phyloP scores from a whole-genome alignment of 257 asterid genomes.

The Ilex asprella region DNA sequence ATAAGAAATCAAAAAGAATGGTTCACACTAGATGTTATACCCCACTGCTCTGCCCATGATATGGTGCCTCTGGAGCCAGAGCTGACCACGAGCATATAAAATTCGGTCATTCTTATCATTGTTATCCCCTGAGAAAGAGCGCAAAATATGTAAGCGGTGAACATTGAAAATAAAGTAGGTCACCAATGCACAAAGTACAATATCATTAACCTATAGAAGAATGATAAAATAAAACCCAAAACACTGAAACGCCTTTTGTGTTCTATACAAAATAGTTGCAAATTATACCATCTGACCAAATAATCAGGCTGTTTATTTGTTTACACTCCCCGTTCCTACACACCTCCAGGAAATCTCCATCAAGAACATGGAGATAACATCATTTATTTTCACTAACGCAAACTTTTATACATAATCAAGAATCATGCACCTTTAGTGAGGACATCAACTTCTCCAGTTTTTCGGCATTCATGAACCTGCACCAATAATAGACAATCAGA shows the following conservation, averaged over 20 bases:
- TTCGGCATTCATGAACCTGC: conserved; percentile 61
- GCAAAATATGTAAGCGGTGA: conserved; percentile 1
- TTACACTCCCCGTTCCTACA: background rate
- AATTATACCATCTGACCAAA: no score
- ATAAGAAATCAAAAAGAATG: no score
- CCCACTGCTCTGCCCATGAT: no score
- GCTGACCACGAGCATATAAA: no score
- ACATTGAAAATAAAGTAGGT: background rate
- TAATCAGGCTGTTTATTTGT: no score
- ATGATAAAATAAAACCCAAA: no score
- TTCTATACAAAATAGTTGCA: no score
- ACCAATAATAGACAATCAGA: background rate
- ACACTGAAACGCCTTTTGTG: no score
- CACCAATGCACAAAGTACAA: background rate
- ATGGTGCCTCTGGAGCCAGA: no score
- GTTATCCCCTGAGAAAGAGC: conserved; percentile 49
- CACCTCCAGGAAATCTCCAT: background rate
- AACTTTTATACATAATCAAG: background rate
- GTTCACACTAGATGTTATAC: no score
- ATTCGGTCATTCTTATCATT: no score
- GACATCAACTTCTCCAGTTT: conserved; percentile 52
- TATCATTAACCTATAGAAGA: background rate
- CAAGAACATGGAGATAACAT: background rate
- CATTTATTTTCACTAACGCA: background rate
- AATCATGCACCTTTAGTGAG: conserved; percentile 67